phyloP scores from a whole-genome alignment of 495 filamentous ascomycete species.

The Terfezia boudieri region DNA sequence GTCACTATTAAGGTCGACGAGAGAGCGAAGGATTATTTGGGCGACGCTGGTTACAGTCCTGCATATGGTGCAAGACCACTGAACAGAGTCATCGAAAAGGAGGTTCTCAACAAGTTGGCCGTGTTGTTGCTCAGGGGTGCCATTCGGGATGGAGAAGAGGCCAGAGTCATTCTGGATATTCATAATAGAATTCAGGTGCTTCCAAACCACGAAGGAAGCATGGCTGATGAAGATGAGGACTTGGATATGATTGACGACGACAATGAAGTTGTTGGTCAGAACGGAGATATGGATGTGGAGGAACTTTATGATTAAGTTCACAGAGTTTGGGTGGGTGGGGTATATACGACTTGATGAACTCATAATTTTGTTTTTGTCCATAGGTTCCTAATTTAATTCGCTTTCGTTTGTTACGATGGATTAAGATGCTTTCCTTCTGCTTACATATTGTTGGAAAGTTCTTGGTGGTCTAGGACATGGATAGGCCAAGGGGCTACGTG shows the following conservation, averaged over 20 bases:
- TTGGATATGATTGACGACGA: slow-evolving; percentile 50
- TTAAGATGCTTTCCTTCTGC: too few species aligned
- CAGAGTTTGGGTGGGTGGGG: not conserved
- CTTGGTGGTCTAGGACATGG: too few species aligned
- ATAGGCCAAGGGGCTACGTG: too few species aligned
- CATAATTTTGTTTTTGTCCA: too few species aligned
- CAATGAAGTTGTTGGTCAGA: slow-evolving; percentile 37
- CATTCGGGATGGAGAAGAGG: slow-evolving; percentile 65
- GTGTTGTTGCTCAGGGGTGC: slow-evolving; percentile 69
- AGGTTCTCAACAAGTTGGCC: slow-evolving; percentile 80
- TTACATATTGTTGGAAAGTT: too few species aligned
- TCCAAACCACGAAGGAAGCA: slow-evolving; percentile 54
- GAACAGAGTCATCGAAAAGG: slow-evolving; percentile 75
- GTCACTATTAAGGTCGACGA: slow-evolving; percentile 53
- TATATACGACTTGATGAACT: too few species aligned
- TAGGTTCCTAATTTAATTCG: too few species aligned
- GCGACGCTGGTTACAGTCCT: slow-evolving; percentile 70
- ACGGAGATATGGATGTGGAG: slow-evolving; percentile 43
- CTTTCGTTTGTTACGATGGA: too few species aligned
- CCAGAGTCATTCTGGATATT: slow-evolving; percentile 46
- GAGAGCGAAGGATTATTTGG: slow-evolving; percentile 76
- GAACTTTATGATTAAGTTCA: slow-evolving; percentile 39
- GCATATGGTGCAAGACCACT: slow-evolving; percentile 84
- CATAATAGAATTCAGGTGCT: slow-evolving; percentile 51
- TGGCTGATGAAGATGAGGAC: slow-evolving; percentile 39